Evolutionary conservation across 441 rosid genomes (phyloP), one percentile per base, ranked within the genome.

Genomic region (Biscutella laevigata): DNA sequence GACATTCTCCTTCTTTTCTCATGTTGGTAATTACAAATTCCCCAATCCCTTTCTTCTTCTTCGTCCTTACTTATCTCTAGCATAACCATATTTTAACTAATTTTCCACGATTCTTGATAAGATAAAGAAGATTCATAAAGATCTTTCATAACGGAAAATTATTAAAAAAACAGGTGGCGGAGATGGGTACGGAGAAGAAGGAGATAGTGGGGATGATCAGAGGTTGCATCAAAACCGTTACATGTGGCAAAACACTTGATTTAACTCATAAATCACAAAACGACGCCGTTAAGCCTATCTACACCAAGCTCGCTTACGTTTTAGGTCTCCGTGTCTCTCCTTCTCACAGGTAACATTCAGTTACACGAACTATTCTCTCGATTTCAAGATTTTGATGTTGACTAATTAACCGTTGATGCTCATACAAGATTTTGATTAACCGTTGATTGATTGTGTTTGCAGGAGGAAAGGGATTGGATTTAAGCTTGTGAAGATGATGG

Each of bases 251-350:
- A 53, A 86, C 59, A 50, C 47, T 45, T 39, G 57, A 72, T 6
- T 62, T 85, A 56, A 70, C 59, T 44, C 60, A 22, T 45, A 79
- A 73, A 45, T 49, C 32, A 27, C 53, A 37, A 71, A 51, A 37
- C 65, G 43, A 36, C 56, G 24, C n/a, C 39, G 66, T 77, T 3
- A 41, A 72, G 7, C 95, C 95, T 4, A 72, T 92, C 29, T 82
- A 71, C 80, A 81, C 99, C 36, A 86, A 92, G 74, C 75, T 80
- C 28, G 97, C 95, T 25, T 88, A 92, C 67, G 78, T 92, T 40
- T 57, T 92, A 40, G 99, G 99, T 70, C 97, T 92, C 5, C 89
- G 99, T 2, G 88, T 92, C 67, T 86, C 97, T 53, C 92, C 95
- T 38, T 64, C 76, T 17, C 91, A 84, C 78, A 54, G 99, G 99